A percentile compares a stretch with the other conserved stretches of the same genome.
phyloP scores from a whole-genome alignment of 192 early-diverging fungal species.

The Chytriomyces sp. region DNA sequence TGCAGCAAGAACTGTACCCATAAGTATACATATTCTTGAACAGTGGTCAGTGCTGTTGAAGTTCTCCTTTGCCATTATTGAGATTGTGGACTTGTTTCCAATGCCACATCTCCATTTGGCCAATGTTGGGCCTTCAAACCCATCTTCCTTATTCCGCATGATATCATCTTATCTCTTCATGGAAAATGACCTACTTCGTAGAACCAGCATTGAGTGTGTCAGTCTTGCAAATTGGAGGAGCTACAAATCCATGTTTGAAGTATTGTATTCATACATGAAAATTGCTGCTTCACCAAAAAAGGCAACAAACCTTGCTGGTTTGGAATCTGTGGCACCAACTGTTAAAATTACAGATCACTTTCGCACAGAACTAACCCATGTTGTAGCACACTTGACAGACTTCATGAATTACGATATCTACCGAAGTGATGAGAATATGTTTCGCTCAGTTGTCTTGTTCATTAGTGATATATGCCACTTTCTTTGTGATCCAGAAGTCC shows the following conservation, averaged over 20 bases:
- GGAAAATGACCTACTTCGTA: constrained; percentile 67
- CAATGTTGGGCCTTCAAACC: not conserved
- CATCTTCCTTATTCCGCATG: constrained; percentile 61
- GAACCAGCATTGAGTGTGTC: constrained; percentile 65
- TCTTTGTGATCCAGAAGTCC: constrained; percentile 72
- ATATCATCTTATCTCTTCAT: constrained; percentile 67
- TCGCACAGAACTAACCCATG: constrained; percentile 71
- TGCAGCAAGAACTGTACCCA: not conserved
- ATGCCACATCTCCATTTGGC: not conserved
- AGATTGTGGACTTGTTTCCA: constrained; percentile 32
- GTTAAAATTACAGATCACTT: constrained; percentile 67
- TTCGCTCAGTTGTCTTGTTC: constrained; percentile 71
- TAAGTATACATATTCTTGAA: constrained; percentile 61
- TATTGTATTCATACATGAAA: constrained; percentile 62
- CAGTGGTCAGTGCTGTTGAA: constrained; percentile 77
- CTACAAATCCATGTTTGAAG: constrained; percentile 71
- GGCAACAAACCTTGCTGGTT: constrained; percentile 3
- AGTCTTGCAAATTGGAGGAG: constrained; percentile 65
- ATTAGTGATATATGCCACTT: constrained; percentile 48
- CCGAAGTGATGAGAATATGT: constrained; percentile 62
- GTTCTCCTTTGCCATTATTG: constrained; percentile 72
- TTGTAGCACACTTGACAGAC: constrained; percentile 69
- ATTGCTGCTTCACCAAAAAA: constrained; percentile 37
- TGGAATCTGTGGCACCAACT: not conserved
- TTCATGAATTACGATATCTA: constrained; percentile 61